These are phyloP conservation scores for Boletus bicolor DNA, from an alignment of 768 basidiomycete species.

Conservation along the genomic window DNA sequence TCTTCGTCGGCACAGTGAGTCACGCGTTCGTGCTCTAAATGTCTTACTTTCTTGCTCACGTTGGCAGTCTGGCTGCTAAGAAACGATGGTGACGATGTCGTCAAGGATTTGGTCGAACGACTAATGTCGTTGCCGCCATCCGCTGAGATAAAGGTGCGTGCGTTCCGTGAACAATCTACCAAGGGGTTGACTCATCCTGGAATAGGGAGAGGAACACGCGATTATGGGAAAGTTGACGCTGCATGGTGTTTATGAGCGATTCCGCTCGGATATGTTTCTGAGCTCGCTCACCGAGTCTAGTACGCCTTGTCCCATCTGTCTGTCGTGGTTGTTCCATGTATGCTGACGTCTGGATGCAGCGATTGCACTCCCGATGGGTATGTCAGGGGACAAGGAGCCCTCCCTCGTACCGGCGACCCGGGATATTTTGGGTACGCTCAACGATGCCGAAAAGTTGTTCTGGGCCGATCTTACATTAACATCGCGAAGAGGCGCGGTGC, in stretches of 20 bases:
- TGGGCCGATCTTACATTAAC: constrained; percentile 59
- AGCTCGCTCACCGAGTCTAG: constrained; percentile 90
- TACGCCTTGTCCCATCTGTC: constrained; percentile 38
- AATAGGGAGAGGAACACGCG: constrained; percentile 69
- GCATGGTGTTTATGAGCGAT: constrained; percentile 71
- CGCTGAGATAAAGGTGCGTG: constrained; percentile 52
- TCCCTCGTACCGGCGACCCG: constrained; percentile 44
- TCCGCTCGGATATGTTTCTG: constrained; percentile 84
- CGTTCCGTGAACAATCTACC: not conserved
- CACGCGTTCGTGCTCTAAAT: not conserved
- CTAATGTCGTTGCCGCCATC: constrained; percentile 56
- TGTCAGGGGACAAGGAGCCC: constrained; percentile 45
- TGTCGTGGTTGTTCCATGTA: not conserved
- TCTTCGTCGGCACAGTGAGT: constrained; percentile 67
- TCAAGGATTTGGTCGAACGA: constrained; percentile 53
- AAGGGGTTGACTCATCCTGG: not conserved
- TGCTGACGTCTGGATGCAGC: constrained; percentile 43
- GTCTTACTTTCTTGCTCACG: constrained; percentile 1
- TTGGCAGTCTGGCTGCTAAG: constrained; percentile 63
- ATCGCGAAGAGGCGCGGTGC: constrained; percentile 56
- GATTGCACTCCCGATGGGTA: constrained; percentile 80
- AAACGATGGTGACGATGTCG: constrained; percentile 50
- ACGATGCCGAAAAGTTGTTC: constrained; percentile 67
- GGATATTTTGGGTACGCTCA: constrained; percentile 59
- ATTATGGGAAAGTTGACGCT: constrained; percentile 78